Conservation (phyloP, 352 stramenopile species). For the Paralagenidium karlingii region DNA sequence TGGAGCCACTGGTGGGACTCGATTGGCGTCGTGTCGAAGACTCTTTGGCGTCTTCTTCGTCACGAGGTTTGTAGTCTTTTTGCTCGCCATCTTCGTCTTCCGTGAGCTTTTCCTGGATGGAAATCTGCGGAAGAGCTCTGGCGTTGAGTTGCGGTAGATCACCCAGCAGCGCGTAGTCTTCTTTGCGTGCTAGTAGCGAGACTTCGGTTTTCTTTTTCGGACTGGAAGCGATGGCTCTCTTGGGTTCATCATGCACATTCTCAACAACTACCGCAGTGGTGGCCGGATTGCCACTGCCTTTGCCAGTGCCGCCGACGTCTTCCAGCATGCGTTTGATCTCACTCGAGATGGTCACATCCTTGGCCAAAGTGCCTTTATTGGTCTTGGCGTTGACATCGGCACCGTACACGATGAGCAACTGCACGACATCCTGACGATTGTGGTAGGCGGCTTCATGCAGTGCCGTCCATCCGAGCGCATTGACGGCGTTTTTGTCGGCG, state of each 20-base stretch:
- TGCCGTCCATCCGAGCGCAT: slow-evolving; percentile 62
- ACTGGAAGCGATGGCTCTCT: slow-evolving; percentile 4
- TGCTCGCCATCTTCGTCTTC: slow-evolving; percentile 11
- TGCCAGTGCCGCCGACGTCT: slow-evolving; percentile 17
- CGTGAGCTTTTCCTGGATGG: slow-evolving; percentile 32
- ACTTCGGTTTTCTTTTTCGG: slow-evolving; percentile 5
- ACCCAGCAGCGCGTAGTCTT: slow-evolving; percentile 66
- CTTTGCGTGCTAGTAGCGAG: slow-evolving; percentile 61
- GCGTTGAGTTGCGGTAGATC: slow-evolving; percentile 52
- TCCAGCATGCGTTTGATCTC: slow-evolving; percentile 71
- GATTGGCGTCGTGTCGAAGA: too few relatives aligned
- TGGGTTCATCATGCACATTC: slow-evolving; percentile 4
- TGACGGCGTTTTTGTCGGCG: slow-evolving; percentile 65
- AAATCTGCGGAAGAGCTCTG: slow-evolving; percentile 17
- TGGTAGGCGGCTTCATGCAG: slow-evolving; percentile 72
- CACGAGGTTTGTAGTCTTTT: slow-evolving; percentile 14
- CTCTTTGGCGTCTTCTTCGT: slow-evolving; percentile 12
- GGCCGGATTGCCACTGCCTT: slow-evolving; percentile 8
- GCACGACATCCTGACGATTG: slow-evolving; percentile 55
- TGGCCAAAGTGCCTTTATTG: slow-evolving; percentile 45
- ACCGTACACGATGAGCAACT: slow-evolving; percentile 66
- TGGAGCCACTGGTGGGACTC: slow-evolving; percentile 11
- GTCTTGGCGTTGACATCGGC: slow-evolving; percentile 54
- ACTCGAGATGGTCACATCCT: slow-evolving; percentile 66
- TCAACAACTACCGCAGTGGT: not conserved